A percentile compares a stretch with the other conserved stretches of the same genome.
Evolutionary conservation across 192 early-diverging fungal species (phyloP).

Genomic region (Mycoemilia scoparia): DNA sequence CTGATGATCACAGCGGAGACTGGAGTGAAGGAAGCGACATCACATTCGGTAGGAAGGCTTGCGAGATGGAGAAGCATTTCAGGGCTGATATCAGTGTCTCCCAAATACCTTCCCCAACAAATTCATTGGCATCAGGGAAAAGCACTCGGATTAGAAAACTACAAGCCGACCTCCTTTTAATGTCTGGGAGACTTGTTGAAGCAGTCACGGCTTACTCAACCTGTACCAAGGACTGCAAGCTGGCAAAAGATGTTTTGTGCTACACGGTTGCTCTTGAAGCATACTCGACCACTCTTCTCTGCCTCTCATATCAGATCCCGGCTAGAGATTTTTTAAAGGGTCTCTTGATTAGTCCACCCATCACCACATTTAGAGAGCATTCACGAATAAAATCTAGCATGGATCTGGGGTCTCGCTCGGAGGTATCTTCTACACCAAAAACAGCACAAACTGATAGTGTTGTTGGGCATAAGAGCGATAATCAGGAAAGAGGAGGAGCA

Average conservation of each 20-base stretch:
- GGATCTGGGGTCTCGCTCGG: not conserved
- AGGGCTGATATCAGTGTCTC: too few relatives aligned
- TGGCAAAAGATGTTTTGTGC: slow-evolving; percentile 23
- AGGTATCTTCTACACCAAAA: not conserved
- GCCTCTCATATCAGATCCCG: slow-evolving; percentile 9
- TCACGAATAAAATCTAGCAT: not conserved
- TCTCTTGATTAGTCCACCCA: not conserved
- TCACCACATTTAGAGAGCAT: not conserved
- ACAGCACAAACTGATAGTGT: not conserved
- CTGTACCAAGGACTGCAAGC: slow-evolving; percentile 9
- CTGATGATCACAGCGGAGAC: too few relatives aligned
- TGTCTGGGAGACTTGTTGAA: slow-evolving; percentile 20
- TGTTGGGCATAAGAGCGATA: not conserved
- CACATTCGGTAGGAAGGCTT: too few relatives aligned
- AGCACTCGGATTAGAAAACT: slow-evolving; percentile 23
- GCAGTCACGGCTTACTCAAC: slow-evolving; percentile 19
- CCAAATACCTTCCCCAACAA: too few relatives aligned
- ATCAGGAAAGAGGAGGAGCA: not conserved
- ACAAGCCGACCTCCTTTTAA: slow-evolving; percentile 23
- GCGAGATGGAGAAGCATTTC: too few relatives aligned
- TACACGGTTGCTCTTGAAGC: slow-evolving; percentile 27
- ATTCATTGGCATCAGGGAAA: not conserved
- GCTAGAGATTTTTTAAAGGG: slow-evolving; percentile 7
- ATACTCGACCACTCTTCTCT: slow-evolving; percentile 23
- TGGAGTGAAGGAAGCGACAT: too few relatives aligned